These are phyloP conservation scores for Penicillium expansum DNA, from an alignment of 2,329 filamentous ascomycete genomes.

Conservation along the genomic window DNA sequence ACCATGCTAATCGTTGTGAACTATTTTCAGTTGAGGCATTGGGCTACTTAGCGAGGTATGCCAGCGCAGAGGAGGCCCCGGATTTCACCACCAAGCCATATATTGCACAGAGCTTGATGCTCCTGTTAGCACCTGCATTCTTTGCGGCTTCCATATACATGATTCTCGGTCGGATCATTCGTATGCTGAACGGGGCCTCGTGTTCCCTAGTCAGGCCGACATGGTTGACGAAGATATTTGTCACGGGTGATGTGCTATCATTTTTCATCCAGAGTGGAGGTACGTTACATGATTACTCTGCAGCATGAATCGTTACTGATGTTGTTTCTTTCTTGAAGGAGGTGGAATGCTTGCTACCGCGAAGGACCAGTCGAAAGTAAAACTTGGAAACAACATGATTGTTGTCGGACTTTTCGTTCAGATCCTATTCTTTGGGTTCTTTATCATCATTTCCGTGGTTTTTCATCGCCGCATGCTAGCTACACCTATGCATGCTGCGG, in stretches of 20 bases:
- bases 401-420: slow-evolving; percentile 22
- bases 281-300: not conserved
- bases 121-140: slow-evolving; percentile 23
- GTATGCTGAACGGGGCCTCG: slow-evolving; percentile 14
- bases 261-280: slow-evolving; percentile 27
- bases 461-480: slow-evolving; percentile 21
- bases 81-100: slow-evolving; percentile 22
- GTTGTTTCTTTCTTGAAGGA: not conserved
- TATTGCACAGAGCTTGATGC: slow-evolving; percentile 19
- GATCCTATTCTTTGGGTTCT: slow-evolving; percentile 23
- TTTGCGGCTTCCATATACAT: slow-evolving; percentile 28
- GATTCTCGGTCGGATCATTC: slow-evolving; percentile 23
- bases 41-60: slow-evolving; percentile 15
- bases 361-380: slow-evolving; percentile 9
- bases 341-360: slow-evolving; percentile 17
- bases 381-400: slow-evolving; percentile 21
- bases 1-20: not conserved
- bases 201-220: slow-evolving; percentile 19
- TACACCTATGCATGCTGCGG: slow-evolving; percentile 4
- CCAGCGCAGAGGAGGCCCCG: slow-evolving; percentile 17
- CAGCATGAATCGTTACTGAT: not conserved
- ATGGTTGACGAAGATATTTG: slow-evolving; percentile 29
- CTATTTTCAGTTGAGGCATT: slow-evolving; percentile 10
- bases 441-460: slow-evolving; percentile 14
- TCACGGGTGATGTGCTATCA: slow-evolving; percentile 24